Base-by-base conservation (phyloP, 169 alveolate genomes). In the Plasmodium adleri region DNA sequence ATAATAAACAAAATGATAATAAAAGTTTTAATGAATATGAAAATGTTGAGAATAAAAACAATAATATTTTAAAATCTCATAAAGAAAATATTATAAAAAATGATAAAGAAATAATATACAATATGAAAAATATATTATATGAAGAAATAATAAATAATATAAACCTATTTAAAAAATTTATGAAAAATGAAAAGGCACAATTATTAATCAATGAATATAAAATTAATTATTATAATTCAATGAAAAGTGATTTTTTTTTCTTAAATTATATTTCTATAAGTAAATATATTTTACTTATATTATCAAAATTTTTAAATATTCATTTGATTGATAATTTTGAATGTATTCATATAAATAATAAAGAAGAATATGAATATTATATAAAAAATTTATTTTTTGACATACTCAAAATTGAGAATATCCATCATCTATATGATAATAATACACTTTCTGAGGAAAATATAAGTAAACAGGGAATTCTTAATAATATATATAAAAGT, bases 301-400 rank as follows among this genome's bases (percentile, higher is more conserved):
- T 74, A 39, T 39, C 74, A 10, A 74, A 74, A 74, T 74, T 74
- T 72, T 74, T 74, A 45, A 74, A 60, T 64, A 74, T 59, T 20
- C 59, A 45, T 49, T 45, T 74, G 24, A 17, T 74, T 5, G 73
- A 59, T 47, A 74, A 39, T 32, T 22, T 58, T 43, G 74, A 74
- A 52, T 22, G 32, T 52, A 45, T 20, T 60, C 62, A 58, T 45
- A 74, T 74, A 72, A 39, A 39, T 39, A 74, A 26, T 64, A 74
- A 59, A 59, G 88, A 59, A 32, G 66, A 74, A 60, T 74, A 45
- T 24, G 63, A 59, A 20, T 47, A 60, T 60, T 59, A 24, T 66
- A 49, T 74, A 26, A 13, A 20, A 13, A 60, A 74, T 49, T 43
- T 74, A 47, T 74, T 74, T 15, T 49, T 60, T 32, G 47, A 60